Conservation (phyloP, 257 asterid species). For the Fraxinus pennsylvanica region DNA sequence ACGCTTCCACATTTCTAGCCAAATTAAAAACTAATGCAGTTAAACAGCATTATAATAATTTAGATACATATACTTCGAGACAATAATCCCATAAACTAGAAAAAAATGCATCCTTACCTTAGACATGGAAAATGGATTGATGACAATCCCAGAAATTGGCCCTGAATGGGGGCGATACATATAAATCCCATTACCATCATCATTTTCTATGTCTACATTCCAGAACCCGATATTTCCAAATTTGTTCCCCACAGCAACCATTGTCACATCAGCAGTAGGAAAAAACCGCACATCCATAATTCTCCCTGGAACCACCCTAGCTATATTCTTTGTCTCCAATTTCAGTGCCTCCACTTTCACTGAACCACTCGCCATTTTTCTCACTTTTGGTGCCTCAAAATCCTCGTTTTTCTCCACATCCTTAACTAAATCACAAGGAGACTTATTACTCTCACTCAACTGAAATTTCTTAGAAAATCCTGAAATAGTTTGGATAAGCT, state of each 20-base stretch:
- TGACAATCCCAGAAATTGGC: constrained; percentile 72
- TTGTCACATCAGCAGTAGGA: constrained; percentile 56
- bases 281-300: constrained; percentile 63
- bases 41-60: too few relatives aligned
- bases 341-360: constrained; percentile 50
- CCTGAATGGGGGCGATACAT: constrained; percentile 73
- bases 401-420: constrained; percentile 20
- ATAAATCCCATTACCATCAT: constrained; percentile 66
- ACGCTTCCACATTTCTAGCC: background rate
- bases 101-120: constrained; percentile 46
- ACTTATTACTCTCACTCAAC: constrained; percentile 26
- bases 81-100: background rate
- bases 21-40: too few relatives aligned
- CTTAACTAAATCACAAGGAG: constrained; percentile 17
- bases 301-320: constrained; percentile 74
- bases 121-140: constrained; percentile 59
- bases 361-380: constrained; percentile 38
- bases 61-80: background rate
- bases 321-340: constrained; percentile 64
- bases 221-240: constrained; percentile 81
- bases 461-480: constrained; percentile 26
- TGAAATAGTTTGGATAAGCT: constrained; percentile 41
- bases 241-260: constrained; percentile 83
- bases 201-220: constrained; percentile 61
- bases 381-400: constrained; percentile 11